phyloP scores from a whole-genome alignment of 257 asterid genomes.

The Nicotiana obtusifolia region DNA sequence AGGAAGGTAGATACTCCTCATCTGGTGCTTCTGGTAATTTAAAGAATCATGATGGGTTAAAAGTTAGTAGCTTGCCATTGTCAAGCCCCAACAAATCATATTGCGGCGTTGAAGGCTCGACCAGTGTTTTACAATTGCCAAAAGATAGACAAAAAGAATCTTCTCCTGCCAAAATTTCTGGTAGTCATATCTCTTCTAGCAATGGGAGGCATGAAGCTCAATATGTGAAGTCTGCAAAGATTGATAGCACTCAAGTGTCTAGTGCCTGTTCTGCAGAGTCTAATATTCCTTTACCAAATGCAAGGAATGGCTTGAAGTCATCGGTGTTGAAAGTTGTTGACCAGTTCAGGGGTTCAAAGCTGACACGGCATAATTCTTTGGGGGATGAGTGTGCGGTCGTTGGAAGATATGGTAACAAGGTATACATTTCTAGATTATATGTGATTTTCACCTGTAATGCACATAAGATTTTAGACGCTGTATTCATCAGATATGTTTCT shows the following conservation, averaged over 20 bases:
- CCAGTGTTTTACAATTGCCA: conserved; percentile 19
- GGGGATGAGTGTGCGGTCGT: conserved; percentile 32
- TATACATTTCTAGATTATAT: background rate
- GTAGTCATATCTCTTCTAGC: conserved; percentile 27
- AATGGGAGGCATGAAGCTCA: conserved; percentile 19
- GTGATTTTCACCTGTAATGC: conserved; percentile 1
- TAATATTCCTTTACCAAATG: conserved; percentile 17
- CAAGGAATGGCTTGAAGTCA: conserved; percentile 27
- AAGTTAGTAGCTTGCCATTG: conserved; percentile 22
- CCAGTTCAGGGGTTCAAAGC: conserved; percentile 38
- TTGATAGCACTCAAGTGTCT: conserved; percentile 13
- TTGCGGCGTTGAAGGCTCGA: conserved; percentile 19
- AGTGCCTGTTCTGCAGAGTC: conserved; percentile 26
- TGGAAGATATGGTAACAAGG: conserved; percentile 40
- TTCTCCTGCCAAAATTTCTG: conserved; percentile 25
- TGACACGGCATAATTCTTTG: conserved; percentile 19
- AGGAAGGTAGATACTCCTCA: conserved; percentile 23
- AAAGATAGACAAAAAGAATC: conserved; percentile 26
- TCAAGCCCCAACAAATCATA: conserved; percentile 17
- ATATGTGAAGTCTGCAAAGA: conserved; percentile 26
- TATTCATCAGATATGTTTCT: conserved; percentile 14
- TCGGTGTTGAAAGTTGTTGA: conserved; percentile 41
- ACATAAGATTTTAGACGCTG: background rate
- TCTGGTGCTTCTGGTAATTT: conserved; percentile 10
- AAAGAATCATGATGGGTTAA: conserved; percentile 16